These are phyloP conservation scores for Rosa rugosa DNA, from an alignment of 306 rosid species.

Conservation along the genomic window DNA sequence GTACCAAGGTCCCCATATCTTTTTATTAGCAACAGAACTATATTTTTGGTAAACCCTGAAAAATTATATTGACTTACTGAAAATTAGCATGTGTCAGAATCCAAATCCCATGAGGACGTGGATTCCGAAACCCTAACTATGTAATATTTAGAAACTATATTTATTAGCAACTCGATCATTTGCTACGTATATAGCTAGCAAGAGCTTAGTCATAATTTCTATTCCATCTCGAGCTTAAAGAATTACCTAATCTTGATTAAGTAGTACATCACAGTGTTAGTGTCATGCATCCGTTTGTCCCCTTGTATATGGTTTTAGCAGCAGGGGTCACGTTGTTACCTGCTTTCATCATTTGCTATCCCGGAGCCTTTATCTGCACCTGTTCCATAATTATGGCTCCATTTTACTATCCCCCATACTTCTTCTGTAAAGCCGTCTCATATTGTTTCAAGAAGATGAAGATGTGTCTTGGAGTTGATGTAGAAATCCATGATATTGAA, in stretches of 20 bases:
- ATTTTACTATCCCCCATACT: neutral
- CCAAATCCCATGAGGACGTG: neutral
- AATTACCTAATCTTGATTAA: neutral
- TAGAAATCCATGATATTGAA: slow-evolving; percentile 3
- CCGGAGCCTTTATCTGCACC: too few relatives aligned
- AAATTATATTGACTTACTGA: too few relatives aligned
- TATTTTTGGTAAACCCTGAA: too few relatives aligned
- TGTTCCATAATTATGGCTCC: neutral
- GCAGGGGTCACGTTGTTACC: neutral
- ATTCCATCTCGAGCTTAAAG: neutral
- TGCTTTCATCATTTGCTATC: too few relatives aligned
- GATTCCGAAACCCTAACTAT: neutral
- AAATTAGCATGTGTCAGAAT: too few relatives aligned
- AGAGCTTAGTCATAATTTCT: neutral
- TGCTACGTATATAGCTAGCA: neutral
- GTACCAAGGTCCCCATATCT: too few relatives aligned
- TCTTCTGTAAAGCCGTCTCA: neutral
- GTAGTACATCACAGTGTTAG: neutral
- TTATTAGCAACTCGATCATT: neutral
- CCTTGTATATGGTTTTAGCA: neutral
- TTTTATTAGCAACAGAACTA: too few relatives aligned
- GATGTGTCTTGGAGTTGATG: neutral
- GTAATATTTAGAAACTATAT: neutral
- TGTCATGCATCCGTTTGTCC: neutral
- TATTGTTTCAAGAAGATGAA: neutral